Evolutionary conservation across 2,329 filamentous ascomycete species (phyloP), one percentile per base, ranked within the genome.

Genomic region (Colletotrichum incanum): DNA sequence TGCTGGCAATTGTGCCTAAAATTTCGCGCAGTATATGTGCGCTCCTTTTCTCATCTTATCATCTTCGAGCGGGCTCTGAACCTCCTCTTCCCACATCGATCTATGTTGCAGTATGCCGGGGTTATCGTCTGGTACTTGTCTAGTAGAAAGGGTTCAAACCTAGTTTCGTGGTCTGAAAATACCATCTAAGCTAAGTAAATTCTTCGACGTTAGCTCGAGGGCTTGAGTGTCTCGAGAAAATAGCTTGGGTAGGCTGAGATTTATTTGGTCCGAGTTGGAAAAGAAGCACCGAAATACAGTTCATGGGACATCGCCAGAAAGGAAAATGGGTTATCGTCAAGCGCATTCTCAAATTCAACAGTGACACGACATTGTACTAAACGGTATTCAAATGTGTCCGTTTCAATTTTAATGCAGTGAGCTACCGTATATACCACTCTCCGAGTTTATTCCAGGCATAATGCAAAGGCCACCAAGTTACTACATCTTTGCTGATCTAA

Each of bases 401-500:
- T 16, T 20, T 67, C 50, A 50, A 58, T 58, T 58, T 23, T 26
- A 12, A 34, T 28, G 41, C 39, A 37, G 43, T 37, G 14, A 41
- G 50, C 56, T 58, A 45, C 56, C 26, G 16, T 62, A 34, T 67
- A 67, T 62, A 26, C 14, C n/a, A 54, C 47, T 52, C 43, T 39
- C 31, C 18, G 39, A n/a, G 50, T 12, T 14, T 34, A 23, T 45
- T 7, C 26, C 16, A 37, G 34, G 50, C 49, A 45, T 9, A 20
- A 37, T 20, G n/a, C 3, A 37, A 34, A 34, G 3, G 2, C 16
- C 7, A 18, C 23, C n/a, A 49, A 65, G 41, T 14, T 12, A 20
- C 3, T 5, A 47, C 7, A 8, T 34, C 9, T 49, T 49, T 34
- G 11, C 37, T 9, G n/a, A 23, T 18, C 9, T 16, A 9, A 8